Percentiles rank a stretch among this genome's conserved stretches.
These are phyloP conservation scores for Draba incana DNA, from an alignment of 345 rosid genomes.

Conservation along the genomic window DNA sequence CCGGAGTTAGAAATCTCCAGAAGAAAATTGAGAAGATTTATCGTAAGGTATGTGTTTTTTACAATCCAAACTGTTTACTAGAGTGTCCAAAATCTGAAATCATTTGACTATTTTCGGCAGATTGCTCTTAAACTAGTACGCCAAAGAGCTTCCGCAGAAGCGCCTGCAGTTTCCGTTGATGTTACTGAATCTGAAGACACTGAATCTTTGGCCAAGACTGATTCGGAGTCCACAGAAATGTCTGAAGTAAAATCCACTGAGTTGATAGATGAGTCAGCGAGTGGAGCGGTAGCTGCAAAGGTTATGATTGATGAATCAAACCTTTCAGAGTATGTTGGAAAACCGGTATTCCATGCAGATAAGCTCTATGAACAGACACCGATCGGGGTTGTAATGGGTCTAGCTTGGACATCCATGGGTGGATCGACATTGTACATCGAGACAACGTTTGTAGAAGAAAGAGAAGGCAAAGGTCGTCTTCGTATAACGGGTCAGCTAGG, in stretches of 20 bases:
- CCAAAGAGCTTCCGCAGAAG: slow-evolving; percentile 41
- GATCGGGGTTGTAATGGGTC: slow-evolving; percentile 93
- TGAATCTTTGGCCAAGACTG: slow-evolving; percentile 25
- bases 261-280: slow-evolving; percentile 24
- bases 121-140: slow-evolving; percentile 84
- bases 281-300: slow-evolving; percentile 44
- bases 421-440: slow-evolving; percentile 92
- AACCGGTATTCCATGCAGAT: slow-evolving; percentile 85
- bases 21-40: slow-evolving; percentile 89
- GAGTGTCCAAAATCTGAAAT: not conserved
- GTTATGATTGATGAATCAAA: slow-evolving; percentile 60
- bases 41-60: slow-evolving; percentile 65
- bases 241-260: slow-evolving; percentile 8
- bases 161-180: slow-evolving; percentile 44
- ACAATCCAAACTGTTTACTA: not conserved
- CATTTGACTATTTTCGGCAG: slow-evolving; percentile 41
- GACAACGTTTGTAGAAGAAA: slow-evolving; percentile 72
- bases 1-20: slow-evolving; percentile 92
- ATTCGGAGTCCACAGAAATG: slow-evolving; percentile 41
- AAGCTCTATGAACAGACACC: slow-evolving; percentile 83
- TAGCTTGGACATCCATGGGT: slow-evolving; percentile 98
- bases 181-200: slow-evolving; percentile 22
- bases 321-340: slow-evolving; percentile 75
- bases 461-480: slow-evolving; percentile 74
- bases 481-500: slow-evolving; percentile 84